These are phyloP conservation scores for Cladosporium sp. DNA, from an alignment of 2,329 filamentous ascomycete genomes.

Conservation along the genomic window DNA sequence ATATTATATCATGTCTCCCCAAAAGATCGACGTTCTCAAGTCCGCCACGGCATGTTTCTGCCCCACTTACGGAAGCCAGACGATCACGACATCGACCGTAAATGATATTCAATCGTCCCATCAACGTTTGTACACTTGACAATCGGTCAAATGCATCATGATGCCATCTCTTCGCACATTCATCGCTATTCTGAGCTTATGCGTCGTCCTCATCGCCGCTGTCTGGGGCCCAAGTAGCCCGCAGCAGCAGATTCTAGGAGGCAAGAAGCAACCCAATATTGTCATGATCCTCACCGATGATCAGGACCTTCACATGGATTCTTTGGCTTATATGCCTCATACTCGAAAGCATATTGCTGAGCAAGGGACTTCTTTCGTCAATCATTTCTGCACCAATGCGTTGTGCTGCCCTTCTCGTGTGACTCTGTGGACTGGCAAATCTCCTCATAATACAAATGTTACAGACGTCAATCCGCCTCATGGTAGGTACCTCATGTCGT, in stretches of 20 bases:
- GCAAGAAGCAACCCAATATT: conserved; percentile 48
- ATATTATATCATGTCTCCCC: no score
- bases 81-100: no score
- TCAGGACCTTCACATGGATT: conserved; percentile 60
- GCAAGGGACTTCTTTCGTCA: conserved; percentile 46
- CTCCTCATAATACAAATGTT: conserved; percentile 68
- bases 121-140: no score
- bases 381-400: conserved; percentile 64
- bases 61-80: no score
- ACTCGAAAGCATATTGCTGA: conserved; percentile 16
- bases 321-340: conserved; percentile 59
- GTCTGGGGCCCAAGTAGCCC: neutral
- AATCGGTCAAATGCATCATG: no score
- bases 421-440: conserved; percentile 61
- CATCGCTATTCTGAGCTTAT: neutral
- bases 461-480: conserved; percentile 55
- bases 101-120: no score
- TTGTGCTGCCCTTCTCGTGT: conserved; percentile 66
- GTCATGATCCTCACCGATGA: conserved; percentile 67
- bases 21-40: no score
- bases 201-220: neutral
- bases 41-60: no score
- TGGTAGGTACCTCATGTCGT: conserved; percentile 27
- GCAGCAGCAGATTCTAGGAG: neutral
- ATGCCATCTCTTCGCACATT: neutral